These are phyloP conservation scores for Acanthamoeba triangularis DNA, from an alignment of 208 protist species.

Conservation along the genomic window DNA sequence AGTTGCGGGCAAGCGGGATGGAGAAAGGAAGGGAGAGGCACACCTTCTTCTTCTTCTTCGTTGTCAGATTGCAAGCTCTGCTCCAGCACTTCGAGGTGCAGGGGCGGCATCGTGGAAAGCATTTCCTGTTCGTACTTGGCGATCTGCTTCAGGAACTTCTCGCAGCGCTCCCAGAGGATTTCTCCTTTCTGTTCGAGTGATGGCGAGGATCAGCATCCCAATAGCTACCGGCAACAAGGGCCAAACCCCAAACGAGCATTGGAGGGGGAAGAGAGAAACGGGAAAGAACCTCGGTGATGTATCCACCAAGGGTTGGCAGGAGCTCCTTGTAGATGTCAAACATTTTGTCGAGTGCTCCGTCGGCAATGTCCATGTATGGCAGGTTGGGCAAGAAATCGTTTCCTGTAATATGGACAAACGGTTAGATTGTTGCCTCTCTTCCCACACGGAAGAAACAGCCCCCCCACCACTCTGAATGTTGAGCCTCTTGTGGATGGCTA, in stretches of 20 bases:
- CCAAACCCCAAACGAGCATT: background rate
- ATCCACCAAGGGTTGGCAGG: slow-evolving; percentile 90
- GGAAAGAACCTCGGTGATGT: slow-evolving; percentile 89
- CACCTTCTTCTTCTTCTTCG: slow-evolving; percentile 41
- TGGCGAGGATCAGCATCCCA: no score
- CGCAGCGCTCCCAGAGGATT: slow-evolving; percentile 69
- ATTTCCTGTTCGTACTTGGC: slow-evolving; percentile 73
- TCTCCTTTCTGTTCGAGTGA: slow-evolving; percentile 34
- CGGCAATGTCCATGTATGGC: slow-evolving; percentile 96
- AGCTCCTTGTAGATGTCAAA: slow-evolving; percentile 93
- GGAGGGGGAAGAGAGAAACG: background rate
- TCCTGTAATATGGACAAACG: background rate
- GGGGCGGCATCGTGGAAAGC: slow-evolving; percentile 65
- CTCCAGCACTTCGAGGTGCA: slow-evolving; percentile 73
- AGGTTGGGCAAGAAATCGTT: slow-evolving; percentile 99
- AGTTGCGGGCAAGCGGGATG: no score
- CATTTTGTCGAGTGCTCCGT: slow-evolving; percentile 95
- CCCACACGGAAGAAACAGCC: background rate
- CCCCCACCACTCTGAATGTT: background rate
- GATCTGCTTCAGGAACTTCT: slow-evolving; percentile 69
- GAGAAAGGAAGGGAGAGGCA: no score
- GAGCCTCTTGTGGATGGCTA: background rate
- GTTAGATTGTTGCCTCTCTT: no score
- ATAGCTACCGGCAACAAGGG: no score
- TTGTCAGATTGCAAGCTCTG: slow-evolving; percentile 40